Evolutionary conservation across 495 filamentous ascomycete species (phyloP), one percentile per base, ranked within the genome.

Genomic region (Daldinia grandis): DNA sequence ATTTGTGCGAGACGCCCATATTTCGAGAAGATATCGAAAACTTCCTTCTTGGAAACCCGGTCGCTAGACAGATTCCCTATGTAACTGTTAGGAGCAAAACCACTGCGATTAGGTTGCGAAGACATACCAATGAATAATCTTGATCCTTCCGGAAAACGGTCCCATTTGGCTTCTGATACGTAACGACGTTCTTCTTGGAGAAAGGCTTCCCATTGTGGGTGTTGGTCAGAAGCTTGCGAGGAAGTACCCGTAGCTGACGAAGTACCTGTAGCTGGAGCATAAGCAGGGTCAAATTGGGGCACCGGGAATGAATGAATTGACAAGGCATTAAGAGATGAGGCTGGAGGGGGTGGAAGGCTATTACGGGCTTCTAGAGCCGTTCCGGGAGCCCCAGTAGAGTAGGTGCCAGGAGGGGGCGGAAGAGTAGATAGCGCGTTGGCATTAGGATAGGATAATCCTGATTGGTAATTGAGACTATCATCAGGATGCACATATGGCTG

Each of bases 1-100:
- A 99, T 93, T 77, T 99, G 95, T 2, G 95, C 95, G 37, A 99
- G 81, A 61, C 89, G 91, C 35, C 95, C 95, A 78, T 94, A 94
- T 47, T 87, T 86, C 76, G 91, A 89, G 74, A 99, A 99, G 15
- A 93, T 84, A 66, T 95, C 90, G 74, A 97, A 98, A 38, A 98
- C 86, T 77, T 98, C 95, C 64, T 92, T 88, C 78, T 99, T 98
- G 0, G 94, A 94, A 10, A 97, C 93, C 76, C 92, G 88, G 74
- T 99, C 95, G 25, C 91, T 94, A 27, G 93, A 93, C 24, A 99
- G 84, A 77, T 98, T 99, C 55, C 95, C 95, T 99, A 69, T 30
- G 69, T 33, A 53, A 44, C 17, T 6, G 50, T 69, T 69, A 68
- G 73, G 50, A 28, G n/a, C 17, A 5, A n/a, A 33, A 8, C 4